These are phyloP conservation scores for Phaeoacremonium minimum DNA, from an alignment of 2,329 filamentous ascomycete species.

Conservation along the genomic window DNA sequence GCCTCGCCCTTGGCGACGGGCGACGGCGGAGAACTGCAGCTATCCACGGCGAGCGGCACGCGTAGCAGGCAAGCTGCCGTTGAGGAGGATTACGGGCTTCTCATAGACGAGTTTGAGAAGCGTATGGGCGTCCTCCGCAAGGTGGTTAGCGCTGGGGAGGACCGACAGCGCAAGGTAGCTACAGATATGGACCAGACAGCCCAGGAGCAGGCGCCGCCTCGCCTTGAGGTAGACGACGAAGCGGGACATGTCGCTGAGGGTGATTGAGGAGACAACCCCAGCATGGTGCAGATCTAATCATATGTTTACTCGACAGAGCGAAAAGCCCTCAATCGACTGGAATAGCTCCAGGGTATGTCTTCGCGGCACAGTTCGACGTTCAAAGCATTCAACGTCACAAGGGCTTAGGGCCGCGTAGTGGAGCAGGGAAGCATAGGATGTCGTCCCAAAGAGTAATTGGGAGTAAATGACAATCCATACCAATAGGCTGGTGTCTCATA, in stretches of 20 bases:
- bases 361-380: too few species aligned
- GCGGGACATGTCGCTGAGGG: neutral
- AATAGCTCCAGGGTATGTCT: too few species aligned
- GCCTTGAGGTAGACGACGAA: neutral
- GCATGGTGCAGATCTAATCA: too few species aligned
- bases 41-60: constrained; percentile 23
- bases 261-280: too few species aligned
- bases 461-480: too few species aligned
- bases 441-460: too few species aligned
- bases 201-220: constrained; percentile 4
- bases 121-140: constrained; percentile 51
- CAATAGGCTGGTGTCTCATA: too few species aligned
- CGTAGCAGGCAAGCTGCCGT: constrained; percentile 18
- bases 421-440: constrained; percentile 1
- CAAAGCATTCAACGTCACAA: too few species aligned
- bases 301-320: too few species aligned
- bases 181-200: constrained; percentile 10
- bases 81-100: constrained; percentile 41
- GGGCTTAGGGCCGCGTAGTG: too few species aligned
- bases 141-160: constrained; percentile 48
- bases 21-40: constrained; percentile 13
- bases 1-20: neutral
- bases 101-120: constrained; percentile 54
- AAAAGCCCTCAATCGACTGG: too few species aligned
- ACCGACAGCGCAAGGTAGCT: constrained; percentile 28